These are phyloP conservation scores for Colletotrichum theobromicola DNA, from an alignment of 2,329 filamentous ascomycete genomes.

Conservation along the genomic window DNA sequence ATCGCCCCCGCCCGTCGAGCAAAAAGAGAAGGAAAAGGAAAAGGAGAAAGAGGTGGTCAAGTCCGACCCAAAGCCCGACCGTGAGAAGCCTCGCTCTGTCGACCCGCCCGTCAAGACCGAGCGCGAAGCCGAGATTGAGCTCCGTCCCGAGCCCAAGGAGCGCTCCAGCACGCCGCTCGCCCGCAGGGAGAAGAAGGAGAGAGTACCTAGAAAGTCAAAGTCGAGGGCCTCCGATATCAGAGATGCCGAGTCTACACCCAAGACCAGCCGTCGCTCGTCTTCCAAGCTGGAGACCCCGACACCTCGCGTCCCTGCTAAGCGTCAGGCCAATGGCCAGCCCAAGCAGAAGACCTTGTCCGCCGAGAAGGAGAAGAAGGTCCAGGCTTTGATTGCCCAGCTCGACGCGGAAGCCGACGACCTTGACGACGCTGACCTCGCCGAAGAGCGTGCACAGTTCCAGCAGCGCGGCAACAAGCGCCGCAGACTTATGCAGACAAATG, in stretches of 20 bases:
- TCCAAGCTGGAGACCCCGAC: slow-evolving; percentile 52
- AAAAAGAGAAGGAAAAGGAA: slow-evolving; percentile 9
- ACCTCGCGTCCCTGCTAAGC: slow-evolving; percentile 57
- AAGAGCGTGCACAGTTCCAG: slow-evolving; percentile 53
- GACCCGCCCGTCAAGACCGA: slow-evolving; percentile 39
- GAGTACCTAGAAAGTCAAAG: slow-evolving; percentile 47
- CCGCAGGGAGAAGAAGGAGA: slow-evolving; percentile 26
- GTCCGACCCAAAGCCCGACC: slow-evolving; percentile 23
- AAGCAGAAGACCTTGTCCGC: slow-evolving; percentile 56
- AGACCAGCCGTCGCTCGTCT: slow-evolving; percentile 56
- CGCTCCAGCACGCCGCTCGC: slow-evolving; percentile 14
- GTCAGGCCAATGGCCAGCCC: slow-evolving; percentile 64
- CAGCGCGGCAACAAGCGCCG: slow-evolving; percentile 70
- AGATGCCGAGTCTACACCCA: slow-evolving; percentile 51
- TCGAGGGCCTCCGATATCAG: slow-evolving; percentile 57
- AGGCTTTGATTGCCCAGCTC: slow-evolving; percentile 56
- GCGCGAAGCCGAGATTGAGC: slow-evolving; percentile 23
- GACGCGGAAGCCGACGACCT: slow-evolving; percentile 52
- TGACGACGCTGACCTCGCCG: slow-evolving; percentile 47
- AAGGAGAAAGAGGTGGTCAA: slow-evolving; percentile 18
- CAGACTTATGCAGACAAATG: slow-evolving; percentile 66
- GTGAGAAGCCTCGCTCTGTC: slow-evolving; percentile 18
- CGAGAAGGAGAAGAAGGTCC: slow-evolving; percentile 72
- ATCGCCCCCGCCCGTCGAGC: slow-evolving; percentile 5
- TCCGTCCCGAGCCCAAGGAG: slow-evolving; percentile 21